phyloP scores from a whole-genome alignment of 1,139 yeast species.

The Nakaseomyces bracarensis region DNA sequence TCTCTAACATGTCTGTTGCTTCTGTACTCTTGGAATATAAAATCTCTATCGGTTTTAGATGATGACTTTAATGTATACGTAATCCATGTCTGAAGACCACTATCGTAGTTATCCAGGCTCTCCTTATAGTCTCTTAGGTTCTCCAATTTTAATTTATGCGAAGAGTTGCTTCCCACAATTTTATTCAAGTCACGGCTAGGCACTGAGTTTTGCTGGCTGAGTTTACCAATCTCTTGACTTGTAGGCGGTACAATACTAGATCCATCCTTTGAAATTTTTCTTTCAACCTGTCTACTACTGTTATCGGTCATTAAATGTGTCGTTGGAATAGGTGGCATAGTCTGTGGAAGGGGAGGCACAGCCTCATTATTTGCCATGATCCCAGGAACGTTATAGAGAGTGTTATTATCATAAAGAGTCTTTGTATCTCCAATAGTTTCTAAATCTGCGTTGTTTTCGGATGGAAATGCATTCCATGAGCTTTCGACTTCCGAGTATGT shows the following conservation, averaged over 20 bases:
- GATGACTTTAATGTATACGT: slow-evolving; percentile 27
- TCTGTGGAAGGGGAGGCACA: slow-evolving; percentile 30
- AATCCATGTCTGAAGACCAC: slow-evolving; percentile 30
- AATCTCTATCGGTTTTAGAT: slow-evolving; percentile 21
- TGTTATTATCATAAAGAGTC: slow-evolving; percentile 31
- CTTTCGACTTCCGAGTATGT: slow-evolving; percentile 30
- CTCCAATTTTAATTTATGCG: slow-evolving; percentile 22
- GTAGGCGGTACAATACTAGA: slow-evolving; percentile 16
- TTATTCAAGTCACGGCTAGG: slow-evolving; percentile 24
- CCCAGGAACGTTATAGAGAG: slow-evolving; percentile 32
- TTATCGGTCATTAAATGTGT: slow-evolving; percentile 1
- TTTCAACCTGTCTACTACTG: slow-evolving; percentile 1
- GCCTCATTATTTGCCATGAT: slow-evolving; percentile 22
- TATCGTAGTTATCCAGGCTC: slow-evolving; percentile 21
- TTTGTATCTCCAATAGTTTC: slow-evolving; percentile 31
- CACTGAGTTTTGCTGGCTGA: slow-evolving; percentile 13
- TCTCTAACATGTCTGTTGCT: slow-evolving; percentile 30
- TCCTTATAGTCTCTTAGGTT: slow-evolving; percentile 19
- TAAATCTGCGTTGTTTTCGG: slow-evolving; percentile 20
- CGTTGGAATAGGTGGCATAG: slow-evolving; percentile 8
- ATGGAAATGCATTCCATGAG: slow-evolving; percentile 32
- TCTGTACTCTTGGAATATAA: slow-evolving; percentile 29
- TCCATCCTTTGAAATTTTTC: slow-evolving; percentile 12
- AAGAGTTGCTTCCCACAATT: slow-evolving; percentile 18
- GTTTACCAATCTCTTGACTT: slow-evolving; percentile 14